A percentile compares a stretch with the other conserved stretches of the same genome.
Evolutionary conservation across 352 stramenopile genomes (phyloP).

Genomic region (Phytophthora palmivora): DNA sequence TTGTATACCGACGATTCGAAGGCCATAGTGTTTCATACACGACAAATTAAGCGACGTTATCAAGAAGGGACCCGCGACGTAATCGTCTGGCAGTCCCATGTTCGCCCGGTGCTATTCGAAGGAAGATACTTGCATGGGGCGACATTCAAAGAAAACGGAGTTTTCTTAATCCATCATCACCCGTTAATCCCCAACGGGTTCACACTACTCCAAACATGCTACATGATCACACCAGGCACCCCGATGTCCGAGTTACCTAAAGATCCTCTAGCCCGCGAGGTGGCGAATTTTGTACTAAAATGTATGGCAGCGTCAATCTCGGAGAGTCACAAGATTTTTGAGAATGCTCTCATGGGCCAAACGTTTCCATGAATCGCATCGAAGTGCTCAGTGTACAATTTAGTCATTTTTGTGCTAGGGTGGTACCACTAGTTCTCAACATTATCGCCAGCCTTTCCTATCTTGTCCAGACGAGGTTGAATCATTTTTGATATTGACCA

Average conservation of each 20-base stretch:
- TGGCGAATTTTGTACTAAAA: constrained; percentile 19
- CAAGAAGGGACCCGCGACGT: constrained; percentile 1
- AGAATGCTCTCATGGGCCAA: constrained; percentile 9
- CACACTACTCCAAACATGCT: constrained; percentile 2
- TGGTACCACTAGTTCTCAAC: too few relatives aligned
- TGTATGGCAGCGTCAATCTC: constrained; percentile 20
- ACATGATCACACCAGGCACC: background rate
- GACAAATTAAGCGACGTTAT: constrained; percentile 4
- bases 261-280: background rate
- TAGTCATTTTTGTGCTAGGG: too few relatives aligned
- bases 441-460: too few relatives aligned
- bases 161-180: constrained; percentile 3
- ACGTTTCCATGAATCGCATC: too few relatives aligned
- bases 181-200: constrained; percentile 6
- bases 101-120: background rate
- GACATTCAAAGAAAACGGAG: constrained; percentile 2
- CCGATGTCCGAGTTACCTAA: constrained; percentile 3
- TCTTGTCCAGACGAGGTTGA: too few relatives aligned
- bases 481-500: too few relatives aligned
- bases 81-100: constrained; percentile 4
- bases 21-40: constrained; percentile 1
- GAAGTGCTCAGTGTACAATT: too few relatives aligned
- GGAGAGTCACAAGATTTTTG: constrained; percentile 18
- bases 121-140: constrained; percentile 1
- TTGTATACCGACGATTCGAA: constrained; percentile 7